Conservation (phyloP, 805 yeast species). For the Vanderwaltozyma yarrowii region DNA sequence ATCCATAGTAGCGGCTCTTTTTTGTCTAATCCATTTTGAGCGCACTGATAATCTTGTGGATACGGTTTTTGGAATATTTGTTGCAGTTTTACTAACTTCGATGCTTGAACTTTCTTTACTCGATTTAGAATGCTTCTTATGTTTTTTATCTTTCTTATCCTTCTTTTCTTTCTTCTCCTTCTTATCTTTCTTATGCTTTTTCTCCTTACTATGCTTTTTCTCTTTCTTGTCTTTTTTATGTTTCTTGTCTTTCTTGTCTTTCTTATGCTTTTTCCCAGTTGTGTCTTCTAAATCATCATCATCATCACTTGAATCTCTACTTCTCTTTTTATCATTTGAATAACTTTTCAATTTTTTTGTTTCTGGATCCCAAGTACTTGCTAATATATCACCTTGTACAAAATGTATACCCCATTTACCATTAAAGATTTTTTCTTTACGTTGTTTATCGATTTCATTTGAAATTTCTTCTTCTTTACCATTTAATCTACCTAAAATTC, state of each 20-base stretch:
- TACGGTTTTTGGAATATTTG: conserved; percentile 26
- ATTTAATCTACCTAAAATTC: conserved; percentile 78
- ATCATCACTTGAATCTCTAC: conserved; percentile 23
- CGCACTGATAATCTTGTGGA: conserved; percentile 62
- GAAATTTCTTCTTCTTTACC: conserved; percentile 66
- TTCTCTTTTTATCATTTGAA: conserved; percentile 23
- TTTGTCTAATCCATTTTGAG: conserved; percentile 80
- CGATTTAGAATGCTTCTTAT: conserved; percentile 22
- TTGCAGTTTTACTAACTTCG: conserved; percentile 15
- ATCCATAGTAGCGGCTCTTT: conserved; percentile 86
- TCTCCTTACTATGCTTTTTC: conserved; percentile 22
- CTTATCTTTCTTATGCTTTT: conserved; percentile 24
- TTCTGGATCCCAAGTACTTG: conserved; percentile 74
- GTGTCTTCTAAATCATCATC: conserved; percentile 23
- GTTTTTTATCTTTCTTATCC: conserved; percentile 20
- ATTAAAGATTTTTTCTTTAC: conserved; percentile 59
- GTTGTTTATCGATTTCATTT: conserved; percentile 56
- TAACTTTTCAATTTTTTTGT: conserved; percentile 29
- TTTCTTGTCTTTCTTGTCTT: conserved; percentile 18
- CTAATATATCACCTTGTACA: conserved; percentile 72
- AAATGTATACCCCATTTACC: conserved; percentile 87
- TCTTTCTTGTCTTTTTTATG: conserved; percentile 25
- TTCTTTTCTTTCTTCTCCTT: conserved; percentile 26
- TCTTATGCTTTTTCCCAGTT: conserved; percentile 19
- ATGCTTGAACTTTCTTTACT: conserved; percentile 21